phyloP scores from a whole-genome alignment of 257 asterid species.

The Craterostigma plantagineum region DNA sequence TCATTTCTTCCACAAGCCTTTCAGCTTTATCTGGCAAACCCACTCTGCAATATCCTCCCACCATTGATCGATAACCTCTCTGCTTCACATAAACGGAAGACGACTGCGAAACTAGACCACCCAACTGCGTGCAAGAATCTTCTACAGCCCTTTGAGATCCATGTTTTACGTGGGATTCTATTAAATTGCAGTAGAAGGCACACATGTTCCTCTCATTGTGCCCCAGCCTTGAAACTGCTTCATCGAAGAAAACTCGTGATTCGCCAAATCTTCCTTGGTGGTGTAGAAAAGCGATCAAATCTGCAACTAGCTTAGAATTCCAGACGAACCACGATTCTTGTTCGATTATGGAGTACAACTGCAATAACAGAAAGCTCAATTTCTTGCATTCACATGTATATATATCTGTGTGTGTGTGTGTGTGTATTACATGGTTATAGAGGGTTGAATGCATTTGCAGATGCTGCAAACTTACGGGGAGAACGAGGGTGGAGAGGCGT shows the following conservation, averaged over 20 bases:
- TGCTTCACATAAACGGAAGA: conserved; percentile 40
- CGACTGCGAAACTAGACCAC: conserved; percentile 20
- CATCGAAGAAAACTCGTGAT: conserved; percentile 30
- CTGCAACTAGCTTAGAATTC: conserved; percentile 73
- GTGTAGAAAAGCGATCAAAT: conserved; percentile 35
- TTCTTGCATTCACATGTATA: background rate
- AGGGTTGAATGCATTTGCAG: background rate
- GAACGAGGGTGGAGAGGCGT: conserved; percentile 39
- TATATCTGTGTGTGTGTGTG: no score
- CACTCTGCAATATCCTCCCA: conserved; percentile 37
- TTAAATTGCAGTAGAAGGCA: conserved; percentile 37
- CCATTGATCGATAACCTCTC: conserved; percentile 49
- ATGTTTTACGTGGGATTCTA: conserved; percentile 41
- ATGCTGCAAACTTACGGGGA: conserved; percentile 35
- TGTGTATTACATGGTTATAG: background rate
- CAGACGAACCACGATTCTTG: conserved; percentile 77
- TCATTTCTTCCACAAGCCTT: conserved; percentile 48
- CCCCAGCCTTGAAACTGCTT: conserved; percentile 27
- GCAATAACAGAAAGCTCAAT: conserved; percentile 10
- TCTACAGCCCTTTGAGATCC: conserved; percentile 24
- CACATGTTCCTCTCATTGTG: conserved; percentile 41
- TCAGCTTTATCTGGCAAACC: conserved; percentile 58
- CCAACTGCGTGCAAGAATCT: conserved; percentile 23
- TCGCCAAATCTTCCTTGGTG: conserved; percentile 29
- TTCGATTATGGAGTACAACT: conserved; percentile 47